phyloP scores from a whole-genome alignment of 1,139 yeast species.

The Candida neerlandica region DNA sequence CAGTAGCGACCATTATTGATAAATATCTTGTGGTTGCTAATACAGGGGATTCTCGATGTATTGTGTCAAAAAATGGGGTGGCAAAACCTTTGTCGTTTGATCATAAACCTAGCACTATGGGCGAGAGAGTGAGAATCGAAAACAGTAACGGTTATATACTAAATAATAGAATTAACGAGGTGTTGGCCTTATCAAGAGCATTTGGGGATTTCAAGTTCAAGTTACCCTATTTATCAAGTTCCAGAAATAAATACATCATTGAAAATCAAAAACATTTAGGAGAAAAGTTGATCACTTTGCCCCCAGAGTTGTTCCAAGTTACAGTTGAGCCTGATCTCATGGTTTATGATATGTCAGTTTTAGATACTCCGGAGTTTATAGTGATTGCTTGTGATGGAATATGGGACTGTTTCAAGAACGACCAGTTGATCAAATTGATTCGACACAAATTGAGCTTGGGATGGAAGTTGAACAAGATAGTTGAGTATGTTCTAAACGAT shows the following conservation, averaged over 20 bases:
- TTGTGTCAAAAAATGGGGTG: constrained; percentile 53
- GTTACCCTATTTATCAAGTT: constrained; percentile 42
- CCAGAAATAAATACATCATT: constrained; percentile 30
- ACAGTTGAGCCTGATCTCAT: constrained; percentile 74
- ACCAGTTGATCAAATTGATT: constrained; percentile 53
- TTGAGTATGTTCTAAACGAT: constrained; percentile 61
- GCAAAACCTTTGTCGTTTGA: constrained; percentile 70
- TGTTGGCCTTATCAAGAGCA: constrained; percentile 72
- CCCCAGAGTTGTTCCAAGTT: constrained; percentile 52
- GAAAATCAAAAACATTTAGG: constrained; percentile 22
- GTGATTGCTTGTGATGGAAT: constrained; percentile 78
- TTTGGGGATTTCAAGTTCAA: constrained; percentile 77
- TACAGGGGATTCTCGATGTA: constrained; percentile 75
- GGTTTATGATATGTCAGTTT: constrained; percentile 47
- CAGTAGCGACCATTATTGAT: constrained; percentile 55
- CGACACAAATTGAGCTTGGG: constrained; percentile 61
- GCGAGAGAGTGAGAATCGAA: constrained; percentile 74
- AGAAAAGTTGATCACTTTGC: constrained; percentile 28
- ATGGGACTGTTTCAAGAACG: constrained; percentile 75
- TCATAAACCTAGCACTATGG: constrained; percentile 75
- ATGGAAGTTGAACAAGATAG: constrained; percentile 58
- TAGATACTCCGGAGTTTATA: constrained; percentile 57
- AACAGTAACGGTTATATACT: constrained; percentile 74
- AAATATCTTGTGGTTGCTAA: constrained; percentile 62
- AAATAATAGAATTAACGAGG: constrained; percentile 70